Evolutionary conservation across 495 filamentous ascomycete genomes (phyloP).

Genomic region (Neurospora pannonica): DNA sequence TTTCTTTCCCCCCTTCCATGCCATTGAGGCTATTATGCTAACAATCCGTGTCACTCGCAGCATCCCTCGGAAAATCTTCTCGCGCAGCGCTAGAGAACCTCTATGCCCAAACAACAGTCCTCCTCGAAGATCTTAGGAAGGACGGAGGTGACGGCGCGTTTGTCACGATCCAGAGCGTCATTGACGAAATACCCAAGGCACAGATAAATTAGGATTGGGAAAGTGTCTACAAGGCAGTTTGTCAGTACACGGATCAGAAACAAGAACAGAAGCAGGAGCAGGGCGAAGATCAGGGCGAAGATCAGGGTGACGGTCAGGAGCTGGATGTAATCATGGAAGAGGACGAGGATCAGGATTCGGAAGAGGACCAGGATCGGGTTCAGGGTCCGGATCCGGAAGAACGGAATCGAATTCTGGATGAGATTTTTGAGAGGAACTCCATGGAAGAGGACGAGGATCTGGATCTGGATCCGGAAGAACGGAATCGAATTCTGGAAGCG

Average conservation of each 20-base stretch:
- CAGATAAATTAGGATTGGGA: constrained; percentile 14
- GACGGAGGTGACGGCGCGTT: constrained; percentile 82
- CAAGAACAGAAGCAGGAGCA: background rate
- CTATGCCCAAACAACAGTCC: constrained; percentile 75
- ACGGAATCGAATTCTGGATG: background rate
- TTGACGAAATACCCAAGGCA: constrained; percentile 33
- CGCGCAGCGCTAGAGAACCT: constrained; percentile 78
- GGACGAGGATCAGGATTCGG: background rate
- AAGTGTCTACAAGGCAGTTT: background rate
- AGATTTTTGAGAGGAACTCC: background rate
- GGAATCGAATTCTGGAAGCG: background rate
- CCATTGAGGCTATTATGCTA: background rate
- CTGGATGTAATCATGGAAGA: background rate
- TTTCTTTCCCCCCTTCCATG: background rate
- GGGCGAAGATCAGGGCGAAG: background rate
- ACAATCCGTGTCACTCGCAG: constrained; percentile 38
- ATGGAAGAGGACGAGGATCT: background rate
- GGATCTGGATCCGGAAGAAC: background rate
- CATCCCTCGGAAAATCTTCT: constrained; percentile 81
- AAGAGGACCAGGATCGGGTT: background rate
- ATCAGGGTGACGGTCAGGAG: background rate
- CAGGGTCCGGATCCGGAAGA: background rate
- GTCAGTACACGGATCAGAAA: background rate
- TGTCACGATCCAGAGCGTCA: constrained; percentile 68
- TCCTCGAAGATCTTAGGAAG: constrained; percentile 73